These are phyloP conservation scores for Scutellaria barbata DNA, from an alignment of 257 asterid species.

Conservation along the genomic window DNA sequence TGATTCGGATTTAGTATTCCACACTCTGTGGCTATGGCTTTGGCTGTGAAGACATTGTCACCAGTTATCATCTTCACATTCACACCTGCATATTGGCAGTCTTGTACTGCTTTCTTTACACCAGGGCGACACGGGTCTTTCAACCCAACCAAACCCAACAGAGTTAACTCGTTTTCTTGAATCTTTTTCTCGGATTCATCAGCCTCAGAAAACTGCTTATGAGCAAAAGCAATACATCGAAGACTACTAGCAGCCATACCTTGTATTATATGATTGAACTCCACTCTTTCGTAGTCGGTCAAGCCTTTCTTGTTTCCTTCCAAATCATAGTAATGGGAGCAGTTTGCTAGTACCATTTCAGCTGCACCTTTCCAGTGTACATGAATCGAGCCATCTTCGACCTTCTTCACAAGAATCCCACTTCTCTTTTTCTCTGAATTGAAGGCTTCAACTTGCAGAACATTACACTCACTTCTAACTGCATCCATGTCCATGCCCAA, in stretches of 20 bases:
- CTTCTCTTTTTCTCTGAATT: constrained; percentile 84
- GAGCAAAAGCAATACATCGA: constrained; percentile 73
- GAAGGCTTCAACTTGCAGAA: constrained; percentile 68
- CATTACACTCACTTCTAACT: constrained; percentile 34
- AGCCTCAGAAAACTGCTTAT: constrained; percentile 42
- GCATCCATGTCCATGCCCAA: constrained; percentile 63
- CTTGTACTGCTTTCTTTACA: constrained; percentile 64
- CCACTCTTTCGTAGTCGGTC: constrained; percentile 31
- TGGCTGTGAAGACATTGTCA: constrained; percentile 76
- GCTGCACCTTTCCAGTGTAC: constrained; percentile 92
- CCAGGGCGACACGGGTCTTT: constrained; percentile 75
- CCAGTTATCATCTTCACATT: constrained; percentile 78
- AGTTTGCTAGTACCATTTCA: constrained; percentile 65
- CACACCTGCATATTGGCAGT: constrained; percentile 69
- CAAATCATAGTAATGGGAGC: constrained; percentile 53
- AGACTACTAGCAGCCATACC: constrained; percentile 81
- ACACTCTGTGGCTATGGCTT: constrained; percentile 74
- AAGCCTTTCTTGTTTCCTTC: constrained; percentile 49
- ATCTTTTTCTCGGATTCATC: constrained; percentile 19
- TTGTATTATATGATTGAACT: constrained; percentile 46
- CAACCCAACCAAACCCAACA: constrained; percentile 65
- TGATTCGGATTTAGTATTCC: constrained; percentile 54
- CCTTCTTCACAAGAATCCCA: constrained; percentile 52
- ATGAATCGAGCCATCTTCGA: constrained; percentile 38
- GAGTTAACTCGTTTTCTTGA: constrained; percentile 46